phyloP scores from a whole-genome alignment of 2,329 filamentous ascomycete species.

The Neoscytalidium dimidiatum region DNA sequence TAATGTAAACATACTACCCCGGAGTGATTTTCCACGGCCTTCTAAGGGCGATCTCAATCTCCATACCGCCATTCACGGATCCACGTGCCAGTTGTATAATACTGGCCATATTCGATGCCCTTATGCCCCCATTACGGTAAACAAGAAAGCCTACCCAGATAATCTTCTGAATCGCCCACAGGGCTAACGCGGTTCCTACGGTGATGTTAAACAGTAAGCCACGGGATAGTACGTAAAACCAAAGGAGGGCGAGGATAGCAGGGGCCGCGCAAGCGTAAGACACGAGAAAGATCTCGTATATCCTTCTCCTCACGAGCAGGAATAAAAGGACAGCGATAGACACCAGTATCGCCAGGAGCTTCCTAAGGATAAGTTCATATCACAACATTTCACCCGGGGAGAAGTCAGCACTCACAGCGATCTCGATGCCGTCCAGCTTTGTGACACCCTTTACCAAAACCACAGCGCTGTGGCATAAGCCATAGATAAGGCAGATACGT shows the following conservation, averaged over 20 bases:
- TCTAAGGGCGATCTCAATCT: neutral
- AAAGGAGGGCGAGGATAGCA: slow-evolving; percentile 11
- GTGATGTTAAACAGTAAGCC: slow-evolving; percentile 8
- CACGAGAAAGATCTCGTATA: slow-evolving; percentile 23
- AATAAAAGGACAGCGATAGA: slow-evolving; percentile 17
- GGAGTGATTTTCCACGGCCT: neutral
- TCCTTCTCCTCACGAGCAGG: slow-evolving; percentile 20
- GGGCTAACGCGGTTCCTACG: slow-evolving; percentile 6
- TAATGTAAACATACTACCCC: neutral
- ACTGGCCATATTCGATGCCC: neutral
- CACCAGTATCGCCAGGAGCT: slow-evolving; percentile 17
- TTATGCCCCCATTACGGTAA: neutral
- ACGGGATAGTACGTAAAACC: slow-evolving; percentile 17
- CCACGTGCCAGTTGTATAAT: neutral
- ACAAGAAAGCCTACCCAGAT: neutral
- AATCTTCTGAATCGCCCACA: neutral
- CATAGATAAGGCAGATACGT: slow-evolving; percentile 20
- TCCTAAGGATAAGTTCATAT: neutral
- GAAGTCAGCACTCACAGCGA: slow-evolving; percentile 2
- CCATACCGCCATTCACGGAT: neutral
- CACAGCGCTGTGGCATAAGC: slow-evolving; percentile 16
- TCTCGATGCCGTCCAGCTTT: neutral
- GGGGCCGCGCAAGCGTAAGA: slow-evolving; percentile 17
- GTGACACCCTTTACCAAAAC: neutral
- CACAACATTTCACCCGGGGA: neutral